Evolutionary conservation across 257 asterid species (phyloP).

Genomic region (Capsicum pubescens): DNA sequence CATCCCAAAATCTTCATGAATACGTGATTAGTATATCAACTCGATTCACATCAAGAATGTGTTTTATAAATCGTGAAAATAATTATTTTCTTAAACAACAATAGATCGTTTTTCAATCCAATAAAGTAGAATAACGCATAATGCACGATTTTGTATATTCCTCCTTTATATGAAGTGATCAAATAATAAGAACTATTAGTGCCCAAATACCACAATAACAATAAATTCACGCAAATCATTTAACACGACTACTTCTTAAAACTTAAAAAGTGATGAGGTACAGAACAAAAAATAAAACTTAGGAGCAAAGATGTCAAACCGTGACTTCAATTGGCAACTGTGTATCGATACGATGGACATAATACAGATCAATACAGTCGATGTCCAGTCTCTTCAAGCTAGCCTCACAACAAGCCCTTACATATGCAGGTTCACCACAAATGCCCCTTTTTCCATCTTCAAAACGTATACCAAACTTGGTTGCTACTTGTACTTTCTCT

Average conservation of each 20-base stretch:
- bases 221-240: conserved; percentile 5
- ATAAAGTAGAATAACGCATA: neutral
- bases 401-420: conserved; percentile 46
- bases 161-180: neutral
- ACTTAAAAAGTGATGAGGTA: neutral
- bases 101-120: neutral
- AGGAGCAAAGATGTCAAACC: conserved; percentile 34
- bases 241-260: neutral
- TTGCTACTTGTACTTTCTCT: conserved; percentile 41
- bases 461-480: conserved; percentile 31
- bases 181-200: neutral
- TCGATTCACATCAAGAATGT: neutral
- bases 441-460: conserved; percentile 32
- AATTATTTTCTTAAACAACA: neutral
- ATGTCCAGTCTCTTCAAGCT: conserved; percentile 43
- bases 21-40: neutral
- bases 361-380: conserved; percentile 47
- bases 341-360: conserved; percentile 47
- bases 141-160: neutral
- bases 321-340: conserved; percentile 53
- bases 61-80: neutral
- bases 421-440: conserved; percentile 47
- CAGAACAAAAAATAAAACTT: neutral
- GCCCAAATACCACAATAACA: neutral
- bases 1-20: neutral